These are phyloP conservation scores for Gossypioides kirkii DNA, from an alignment of 345 rosid genomes.

Conservation along the genomic window DNA sequence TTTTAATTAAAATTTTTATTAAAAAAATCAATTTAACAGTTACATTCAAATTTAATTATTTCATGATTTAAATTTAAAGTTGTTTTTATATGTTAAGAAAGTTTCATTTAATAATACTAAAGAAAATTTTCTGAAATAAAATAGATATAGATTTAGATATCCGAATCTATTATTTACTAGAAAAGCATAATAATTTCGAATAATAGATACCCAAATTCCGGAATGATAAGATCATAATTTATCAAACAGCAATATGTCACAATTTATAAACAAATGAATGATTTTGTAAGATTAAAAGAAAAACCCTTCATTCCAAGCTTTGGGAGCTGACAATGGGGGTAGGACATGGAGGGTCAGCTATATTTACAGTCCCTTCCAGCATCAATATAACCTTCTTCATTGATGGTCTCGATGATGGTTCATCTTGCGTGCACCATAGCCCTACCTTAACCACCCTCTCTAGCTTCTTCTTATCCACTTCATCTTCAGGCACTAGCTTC, in stretches of 20 bases:
- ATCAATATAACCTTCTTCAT: slow-evolving; percentile 25
- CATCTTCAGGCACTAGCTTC: slow-evolving; percentile 18
- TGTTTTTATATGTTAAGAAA: too few relatives aligned
- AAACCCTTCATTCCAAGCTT: background rate
- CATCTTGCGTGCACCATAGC: slow-evolving; percentile 26
- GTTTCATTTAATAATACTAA: too few relatives aligned
- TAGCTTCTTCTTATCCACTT: slow-evolving; percentile 10
- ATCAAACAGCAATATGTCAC: background rate
- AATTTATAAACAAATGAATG: background rate
- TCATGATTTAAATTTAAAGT: too few relatives aligned
- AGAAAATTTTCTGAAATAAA: too few relatives aligned
- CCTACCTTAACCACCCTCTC: slow-evolving; percentile 25
- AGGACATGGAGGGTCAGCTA: slow-evolving; percentile 1
- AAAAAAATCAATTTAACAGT: too few relatives aligned
- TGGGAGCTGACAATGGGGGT: background rate
- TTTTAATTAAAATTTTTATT: too few relatives aligned
- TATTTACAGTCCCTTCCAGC: slow-evolving; percentile 3
- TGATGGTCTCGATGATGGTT: slow-evolving; percentile 22
- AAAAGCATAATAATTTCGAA: too few relatives aligned
- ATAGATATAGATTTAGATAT: too few relatives aligned
- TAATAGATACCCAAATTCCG: background rate
- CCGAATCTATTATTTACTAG: too few relatives aligned
- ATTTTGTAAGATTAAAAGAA: background rate
- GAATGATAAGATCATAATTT: background rate
- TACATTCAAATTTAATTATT: too few relatives aligned